Base-by-base conservation (phyloP, 768 basidiomycete genomes). In the Russula earlei region DNA sequence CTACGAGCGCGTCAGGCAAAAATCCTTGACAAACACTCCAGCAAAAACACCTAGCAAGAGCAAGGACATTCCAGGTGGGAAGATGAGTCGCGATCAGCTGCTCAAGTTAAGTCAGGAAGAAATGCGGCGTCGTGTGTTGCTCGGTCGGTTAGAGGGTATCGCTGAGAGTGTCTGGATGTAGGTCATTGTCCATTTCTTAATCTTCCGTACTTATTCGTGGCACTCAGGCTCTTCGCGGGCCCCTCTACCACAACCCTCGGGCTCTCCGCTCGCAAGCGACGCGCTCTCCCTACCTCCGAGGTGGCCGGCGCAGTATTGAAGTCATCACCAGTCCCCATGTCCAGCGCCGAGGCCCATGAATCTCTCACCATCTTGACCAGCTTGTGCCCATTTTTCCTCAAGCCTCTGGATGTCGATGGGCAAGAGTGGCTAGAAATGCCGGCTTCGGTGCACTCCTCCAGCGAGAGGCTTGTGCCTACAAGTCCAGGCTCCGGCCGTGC, bases 91-190 rank as follows among this genome's bases (percentile, higher is more conserved):
- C 56, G 86, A 87, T 51, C 79, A 85, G 61, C 73, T 89, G 59
- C 68, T 83, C 41, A 85, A 83, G 68, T 71, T 90, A 53, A 75
- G 82, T 40, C 87, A 89, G 65, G 87, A 90, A 55, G 89, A 87
- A 66, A 78, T 86, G 71, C 77, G 87, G 56, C 76, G 85, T 55
- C 75, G 88, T 36, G 88, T 85, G 61, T 67, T 91, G 29, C 74
- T 92, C 8, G 89, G 89, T 48, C 81, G 90, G 19, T 76, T 92
- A 7, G 77, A 78, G 25, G 84, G 85, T 10, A 79, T 92, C 27
- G 90, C 90, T n/a, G 89, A 92, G 65, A 86, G 88, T 60, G 79
- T 85, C 17, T 91, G 89, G 87, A 90, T 91, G 90, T 87, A 48
- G 56, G 60, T 58, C 5, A 9, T 3, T 52, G 0, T 2, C 46